Percentiles rank a stretch among this genome's conserved stretches.
phyloP scores from a whole-genome alignment of 495 filamentous ascomycete species.

The Monascus purpureus region DNA sequence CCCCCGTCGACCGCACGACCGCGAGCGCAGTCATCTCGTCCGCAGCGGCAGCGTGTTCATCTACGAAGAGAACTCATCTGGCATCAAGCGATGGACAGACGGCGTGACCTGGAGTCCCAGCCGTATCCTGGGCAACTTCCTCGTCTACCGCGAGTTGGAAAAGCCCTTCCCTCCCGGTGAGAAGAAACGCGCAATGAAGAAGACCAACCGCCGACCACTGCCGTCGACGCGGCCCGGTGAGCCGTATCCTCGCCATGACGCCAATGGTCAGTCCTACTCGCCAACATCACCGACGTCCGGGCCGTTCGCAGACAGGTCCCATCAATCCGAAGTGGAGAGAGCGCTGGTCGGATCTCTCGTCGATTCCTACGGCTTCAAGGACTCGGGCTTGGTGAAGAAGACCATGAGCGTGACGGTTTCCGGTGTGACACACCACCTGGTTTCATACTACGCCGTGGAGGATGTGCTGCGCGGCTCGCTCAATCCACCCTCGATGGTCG shows the following conservation, averaged over 20 bases:
- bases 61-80: constrained; percentile 77
- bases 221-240: constrained; percentile 32
- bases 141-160: constrained; percentile 79
- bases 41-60: constrained; percentile 77
- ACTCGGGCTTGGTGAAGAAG: constrained; percentile 77
- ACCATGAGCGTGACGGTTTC: constrained; percentile 66
- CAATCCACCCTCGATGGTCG: constrained; percentile 45
- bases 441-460: constrained; percentile 74
- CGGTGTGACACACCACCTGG: constrained; percentile 62
- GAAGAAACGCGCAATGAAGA: constrained; percentile 78
- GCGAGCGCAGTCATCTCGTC: constrained; percentile 60
- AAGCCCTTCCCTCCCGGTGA: constrained; percentile 73
- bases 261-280: constrained; percentile 27
- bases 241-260: constrained; percentile 37
- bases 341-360: constrained; percentile 66
- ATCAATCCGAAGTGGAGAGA: constrained; percentile 45
- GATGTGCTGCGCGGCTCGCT: constrained; percentile 53
- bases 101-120: constrained; percentile 83
- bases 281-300: constrained; percentile 22
- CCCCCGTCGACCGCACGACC: constrained; percentile 70
- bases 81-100: constrained; percentile 91
- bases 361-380: constrained; percentile 80
- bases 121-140: constrained; percentile 74
- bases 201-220: constrained; percentile 33
- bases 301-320: constrained; percentile 24